These are phyloP conservation scores for Cercospora sp. DNA, from an alignment of 2,329 filamentous ascomycete genomes.

Conservation along the genomic window DNA sequence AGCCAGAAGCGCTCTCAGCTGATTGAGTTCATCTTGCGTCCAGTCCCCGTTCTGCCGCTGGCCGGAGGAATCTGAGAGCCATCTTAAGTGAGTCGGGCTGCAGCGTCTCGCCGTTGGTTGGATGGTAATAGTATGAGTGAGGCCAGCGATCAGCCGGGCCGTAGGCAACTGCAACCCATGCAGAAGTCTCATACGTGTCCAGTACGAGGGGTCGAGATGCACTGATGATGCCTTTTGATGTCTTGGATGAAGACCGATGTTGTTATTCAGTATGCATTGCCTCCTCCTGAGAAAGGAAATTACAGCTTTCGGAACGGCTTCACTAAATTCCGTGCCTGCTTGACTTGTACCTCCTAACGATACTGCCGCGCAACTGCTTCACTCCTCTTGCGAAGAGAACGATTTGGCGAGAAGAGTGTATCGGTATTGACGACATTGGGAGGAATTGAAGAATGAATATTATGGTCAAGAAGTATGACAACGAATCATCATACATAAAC, in stretches of 20 bases:
- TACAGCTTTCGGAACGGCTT: not conserved
- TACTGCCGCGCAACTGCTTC: not conserved
- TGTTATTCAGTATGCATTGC: not conserved
- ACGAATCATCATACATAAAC: not conserved
- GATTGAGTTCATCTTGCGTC: constrained; percentile 5
- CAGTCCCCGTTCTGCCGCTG: not conserved
- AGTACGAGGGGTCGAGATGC: not conserved
- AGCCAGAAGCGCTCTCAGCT: constrained; percentile 2
- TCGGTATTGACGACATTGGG: not conserved
- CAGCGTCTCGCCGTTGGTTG: not conserved
- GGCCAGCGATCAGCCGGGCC: not conserved
- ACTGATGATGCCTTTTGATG: not conserved
- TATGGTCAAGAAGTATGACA: not conserved
- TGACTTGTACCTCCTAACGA: not conserved
- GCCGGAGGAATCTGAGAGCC: not conserved
- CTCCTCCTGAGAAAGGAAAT: not conserved
- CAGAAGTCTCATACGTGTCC: not conserved
- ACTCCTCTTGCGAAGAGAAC: not conserved
- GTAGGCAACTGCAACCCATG: not conserved
- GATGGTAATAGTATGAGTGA: not conserved
- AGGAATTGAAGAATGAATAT: not conserved
- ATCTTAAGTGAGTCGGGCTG: not conserved
- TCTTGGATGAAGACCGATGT: not conserved
- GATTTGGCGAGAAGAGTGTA: not conserved
- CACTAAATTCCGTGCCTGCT: not conserved